A percentile compares a stretch with the other conserved stretches of the same genome.
Conservation (phyloP, 2,329 filamentous ascomycete genomes). For the Penicillium digitatum region DNA sequence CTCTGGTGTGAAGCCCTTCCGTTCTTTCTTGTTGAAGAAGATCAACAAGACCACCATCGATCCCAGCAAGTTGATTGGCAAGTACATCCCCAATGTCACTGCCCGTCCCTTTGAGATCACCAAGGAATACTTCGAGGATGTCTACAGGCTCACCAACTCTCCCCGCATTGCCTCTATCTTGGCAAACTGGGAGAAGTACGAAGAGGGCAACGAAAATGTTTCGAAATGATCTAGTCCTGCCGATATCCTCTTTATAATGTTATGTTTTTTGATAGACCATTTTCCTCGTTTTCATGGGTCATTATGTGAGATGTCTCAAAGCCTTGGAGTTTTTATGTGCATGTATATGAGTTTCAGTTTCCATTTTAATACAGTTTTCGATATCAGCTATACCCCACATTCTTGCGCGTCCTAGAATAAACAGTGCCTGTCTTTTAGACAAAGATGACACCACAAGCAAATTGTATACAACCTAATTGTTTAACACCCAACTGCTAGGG, state of each 20-base stretch:
- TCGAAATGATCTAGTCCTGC: constrained; percentile 15
- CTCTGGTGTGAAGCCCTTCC: constrained; percentile 97
- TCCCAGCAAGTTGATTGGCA: constrained; percentile 91
- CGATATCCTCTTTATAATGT: constrained; percentile 21
- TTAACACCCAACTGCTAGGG: not conserved
- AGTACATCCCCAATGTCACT: constrained; percentile 99
- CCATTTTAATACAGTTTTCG: constrained; percentile 4
- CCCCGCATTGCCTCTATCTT: constrained; percentile 56
- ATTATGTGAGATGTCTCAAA: constrained; percentile 25
- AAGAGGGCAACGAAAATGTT: constrained; percentile 35
- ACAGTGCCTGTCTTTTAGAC: not conserved
- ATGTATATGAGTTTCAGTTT: constrained; percentile 20
- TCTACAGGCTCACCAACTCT: constrained; percentile 86
- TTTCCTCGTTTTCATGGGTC: constrained; percentile 11
- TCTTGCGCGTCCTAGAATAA: not conserved
- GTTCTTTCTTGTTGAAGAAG: constrained; percentile 97
- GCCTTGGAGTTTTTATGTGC: constrained; percentile 20
- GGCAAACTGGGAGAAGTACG: constrained; percentile 80
- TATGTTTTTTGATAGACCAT: constrained; percentile 20
- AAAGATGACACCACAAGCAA: not conserved
- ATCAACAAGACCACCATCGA: constrained; percentile 99
- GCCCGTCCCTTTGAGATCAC: constrained; percentile 92
- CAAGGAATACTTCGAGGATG: constrained; percentile 99
- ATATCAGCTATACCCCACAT: not conserved
- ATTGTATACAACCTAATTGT: not conserved